phyloP scores from a whole-genome alignment of 805 yeast genomes.

The Candida koratica region DNA sequence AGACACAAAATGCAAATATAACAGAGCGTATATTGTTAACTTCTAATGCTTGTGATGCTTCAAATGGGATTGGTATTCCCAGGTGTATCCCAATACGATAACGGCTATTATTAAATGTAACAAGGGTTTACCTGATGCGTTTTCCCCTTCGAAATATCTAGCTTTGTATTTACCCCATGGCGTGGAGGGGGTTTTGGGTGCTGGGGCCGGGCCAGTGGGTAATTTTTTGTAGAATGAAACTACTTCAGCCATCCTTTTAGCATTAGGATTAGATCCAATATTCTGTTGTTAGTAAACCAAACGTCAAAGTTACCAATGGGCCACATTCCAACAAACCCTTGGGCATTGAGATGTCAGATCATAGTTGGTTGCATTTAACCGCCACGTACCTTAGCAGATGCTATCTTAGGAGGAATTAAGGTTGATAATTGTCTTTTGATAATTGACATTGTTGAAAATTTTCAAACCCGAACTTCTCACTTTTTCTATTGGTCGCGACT shows the following conservation, averaged over 20 bases:
- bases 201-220: slow-evolving; percentile 90
- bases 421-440: slow-evolving; percentile 92
- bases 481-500: slow-evolving; percentile 1
- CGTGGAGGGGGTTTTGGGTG: slow-evolving; percentile 60
- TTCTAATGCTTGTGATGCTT: slow-evolving; percentile 35
- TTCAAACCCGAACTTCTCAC: slow-evolving; percentile 5
- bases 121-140: slow-evolving; percentile 80
- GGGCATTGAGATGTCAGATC: not conserved
- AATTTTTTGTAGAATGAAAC: slow-evolving; percentile 93
- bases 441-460: slow-evolving; percentile 58
- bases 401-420: slow-evolving; percentile 97
- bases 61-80: slow-evolving; percentile 91
- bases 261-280: slow-evolving; percentile 93
- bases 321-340: too few species aligned
- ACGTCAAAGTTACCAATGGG: too few species aligned
- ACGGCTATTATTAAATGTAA: slow-evolving; percentile 69
- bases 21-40: too few species aligned
- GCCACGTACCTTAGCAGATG: slow-evolving; percentile 87
- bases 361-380: too few species aligned
- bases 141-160: slow-evolving; percentile 78
- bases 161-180: slow-evolving; percentile 77
- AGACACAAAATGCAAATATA: slow-evolving; percentile 3
- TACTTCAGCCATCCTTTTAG: slow-evolving; percentile 93
- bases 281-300: slow-evolving; percentile 54
- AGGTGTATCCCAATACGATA: slow-evolving; percentile 76